These are phyloP conservation scores for Candida anglica DNA, from an alignment of 805 yeast genomes.

Conservation along the genomic window DNA sequence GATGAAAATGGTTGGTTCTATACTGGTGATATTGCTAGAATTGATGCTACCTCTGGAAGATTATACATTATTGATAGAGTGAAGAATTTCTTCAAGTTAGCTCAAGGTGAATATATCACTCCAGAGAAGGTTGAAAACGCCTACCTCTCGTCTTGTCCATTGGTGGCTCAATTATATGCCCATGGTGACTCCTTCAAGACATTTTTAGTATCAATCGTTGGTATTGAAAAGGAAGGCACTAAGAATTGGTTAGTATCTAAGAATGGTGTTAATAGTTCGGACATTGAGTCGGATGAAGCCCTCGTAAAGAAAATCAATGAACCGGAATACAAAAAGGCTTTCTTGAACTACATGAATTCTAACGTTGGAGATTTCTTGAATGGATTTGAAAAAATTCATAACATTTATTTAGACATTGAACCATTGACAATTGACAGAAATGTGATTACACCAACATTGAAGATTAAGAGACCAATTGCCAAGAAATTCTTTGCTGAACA, in stretches of 20 bases:
- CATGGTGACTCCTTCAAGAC: constrained; percentile 62
- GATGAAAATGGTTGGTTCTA: constrained; percentile 58
- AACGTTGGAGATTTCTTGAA: constrained; percentile 18
- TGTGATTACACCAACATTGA: constrained; percentile 41
- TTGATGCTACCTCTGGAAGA: constrained; percentile 48
- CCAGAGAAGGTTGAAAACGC: constrained; percentile 71
- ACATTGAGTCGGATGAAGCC: constrained; percentile 9
- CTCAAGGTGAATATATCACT: constrained; percentile 58
- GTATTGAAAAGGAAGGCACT: constrained; percentile 47
- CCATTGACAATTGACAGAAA: constrained; percentile 36
- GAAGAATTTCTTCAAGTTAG: constrained; percentile 68
- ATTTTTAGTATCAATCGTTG: constrained; percentile 57
- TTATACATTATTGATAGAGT: constrained; percentile 67
- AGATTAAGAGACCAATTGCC: constrained; percentile 38
- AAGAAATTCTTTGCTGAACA: constrained; percentile 20
- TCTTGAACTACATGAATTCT: constrained; percentile 21
- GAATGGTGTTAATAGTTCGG: constrained; percentile 8
- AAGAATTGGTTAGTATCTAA: constrained; percentile 12
- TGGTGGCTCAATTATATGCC: constrained; percentile 50
- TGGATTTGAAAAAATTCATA: constrained; percentile 38
- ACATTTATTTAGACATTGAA: constrained; percentile 30
- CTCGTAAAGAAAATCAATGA: constrained; percentile 19
- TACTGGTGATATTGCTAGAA: constrained; percentile 60
- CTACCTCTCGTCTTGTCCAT: constrained; percentile 50
- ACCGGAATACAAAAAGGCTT: constrained; percentile 14